phyloP scores from a whole-genome alignment of 352 stramenopile genomes.

The Phytophthora syringae region DNA sequence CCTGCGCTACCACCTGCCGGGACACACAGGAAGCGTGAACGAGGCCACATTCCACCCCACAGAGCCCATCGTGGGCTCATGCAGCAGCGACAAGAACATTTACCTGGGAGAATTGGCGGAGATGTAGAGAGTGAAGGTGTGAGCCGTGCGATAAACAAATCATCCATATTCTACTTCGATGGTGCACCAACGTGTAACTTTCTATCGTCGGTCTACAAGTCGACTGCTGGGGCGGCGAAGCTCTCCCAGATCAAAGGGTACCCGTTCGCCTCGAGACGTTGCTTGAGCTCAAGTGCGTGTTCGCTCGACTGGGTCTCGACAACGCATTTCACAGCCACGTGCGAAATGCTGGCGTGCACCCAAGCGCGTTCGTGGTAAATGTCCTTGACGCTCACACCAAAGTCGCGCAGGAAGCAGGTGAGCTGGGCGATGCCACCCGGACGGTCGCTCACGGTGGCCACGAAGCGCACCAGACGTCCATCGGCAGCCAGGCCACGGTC shows the following conservation, averaged over 20 bases:
- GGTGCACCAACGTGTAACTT: slow-evolving; percentile 16
- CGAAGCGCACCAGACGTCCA: slow-evolving; percentile 95
- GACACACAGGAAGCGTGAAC: slow-evolving; percentile 95
- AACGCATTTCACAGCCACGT: slow-evolving; percentile 96
- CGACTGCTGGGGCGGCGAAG: slow-evolving; percentile 33
- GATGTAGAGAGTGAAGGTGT: slow-evolving; percentile 32
- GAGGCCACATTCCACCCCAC: slow-evolving; percentile 91
- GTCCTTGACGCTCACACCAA: slow-evolving; percentile 94
- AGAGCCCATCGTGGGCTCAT: slow-evolving; percentile 87
- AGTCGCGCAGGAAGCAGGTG: slow-evolving; percentile 90
- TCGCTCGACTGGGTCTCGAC: slow-evolving; percentile 95
- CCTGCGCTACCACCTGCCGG: slow-evolving; percentile 93
- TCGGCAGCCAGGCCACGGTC: slow-evolving; percentile 97
- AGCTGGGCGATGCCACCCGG: slow-evolving; percentile 94
- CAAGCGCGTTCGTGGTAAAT: slow-evolving; percentile 98
- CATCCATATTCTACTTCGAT: slow-evolving; percentile 41
- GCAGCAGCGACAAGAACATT: slow-evolving; percentile 88
- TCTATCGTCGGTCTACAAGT: slow-evolving; percentile 34
- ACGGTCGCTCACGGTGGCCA: slow-evolving; percentile 96
- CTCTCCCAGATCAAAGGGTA: slow-evolving; percentile 91
- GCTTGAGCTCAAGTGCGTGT: slow-evolving; percentile 90
- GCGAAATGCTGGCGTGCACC: slow-evolving; percentile 95
- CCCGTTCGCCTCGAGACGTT: slow-evolving; percentile 80
- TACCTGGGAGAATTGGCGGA: slow-evolving; percentile 82
- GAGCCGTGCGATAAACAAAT: slow-evolving; percentile 27